These are phyloP conservation scores for Lagenidium sp. DNA, from an alignment of 352 stramenopile species.

Conservation along the genomic window DNA sequence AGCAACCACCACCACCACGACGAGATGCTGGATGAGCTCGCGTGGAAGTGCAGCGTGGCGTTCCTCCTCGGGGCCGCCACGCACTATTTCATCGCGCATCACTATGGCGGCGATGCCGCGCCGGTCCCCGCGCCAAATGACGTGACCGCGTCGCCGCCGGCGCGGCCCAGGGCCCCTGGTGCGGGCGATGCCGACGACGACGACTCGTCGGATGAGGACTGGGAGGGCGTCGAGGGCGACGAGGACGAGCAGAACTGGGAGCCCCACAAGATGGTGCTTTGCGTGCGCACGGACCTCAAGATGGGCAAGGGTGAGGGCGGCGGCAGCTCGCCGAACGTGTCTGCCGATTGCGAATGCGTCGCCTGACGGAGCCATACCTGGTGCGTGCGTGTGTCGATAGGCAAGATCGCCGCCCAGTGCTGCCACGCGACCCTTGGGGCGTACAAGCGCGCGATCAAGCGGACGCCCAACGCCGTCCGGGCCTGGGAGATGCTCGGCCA, in stretches of 20 bases:
- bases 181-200: conserved; percentile 7
- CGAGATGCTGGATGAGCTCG: conserved; percentile 40
- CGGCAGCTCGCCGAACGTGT: too few species aligned
- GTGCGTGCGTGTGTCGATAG: conserved; percentile 22
- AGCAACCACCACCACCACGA: not conserved
- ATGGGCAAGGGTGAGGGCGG: conserved; percentile 98
- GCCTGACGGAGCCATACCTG: too few species aligned
- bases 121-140: conserved; percentile 2
- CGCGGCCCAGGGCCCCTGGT: too few species aligned
- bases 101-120: conserved; percentile 15
- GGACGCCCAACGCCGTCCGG: conserved; percentile 52
- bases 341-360: too few species aligned
- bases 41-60: conserved; percentile 70
- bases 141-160: not conserved
- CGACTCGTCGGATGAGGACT: conserved; percentile 41
- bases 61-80: conserved; percentile 64
- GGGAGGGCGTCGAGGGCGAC: too few species aligned
- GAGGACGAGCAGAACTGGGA: conserved; percentile 44
- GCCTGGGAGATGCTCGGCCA: conserved; percentile 80
- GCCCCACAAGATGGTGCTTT: conserved; percentile 93
- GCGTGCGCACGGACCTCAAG: conserved; percentile 91
- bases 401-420: conserved; percentile 82
- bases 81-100: conserved; percentile 43
- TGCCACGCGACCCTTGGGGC: conserved; percentile 90
- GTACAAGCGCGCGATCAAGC: conserved; percentile 89